Evolutionary conservation across 345 rosid species (phyloP), one percentile per base, ranked within the genome.

Genomic region (Syzygium aqueum): DNA sequence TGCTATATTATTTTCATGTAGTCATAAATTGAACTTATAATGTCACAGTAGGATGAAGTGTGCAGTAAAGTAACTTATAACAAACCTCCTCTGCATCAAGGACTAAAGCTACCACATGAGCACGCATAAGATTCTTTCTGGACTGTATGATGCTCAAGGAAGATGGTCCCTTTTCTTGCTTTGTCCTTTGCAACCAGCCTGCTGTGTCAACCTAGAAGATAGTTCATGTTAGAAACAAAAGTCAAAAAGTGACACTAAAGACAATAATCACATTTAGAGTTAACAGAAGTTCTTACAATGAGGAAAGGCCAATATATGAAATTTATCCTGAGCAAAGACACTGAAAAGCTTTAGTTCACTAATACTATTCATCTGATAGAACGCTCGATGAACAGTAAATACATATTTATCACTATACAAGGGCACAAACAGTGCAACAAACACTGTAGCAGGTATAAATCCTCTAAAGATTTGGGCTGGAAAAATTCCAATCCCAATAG

Each of bases 1-100:
- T 9, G 49, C 19, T 33, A 73, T 33, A 73, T 37, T 73, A 73
- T 73, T 33, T 73, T 40, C 27, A 73, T 1, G 4, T 33, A 17
- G 80, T 73, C 27, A 37, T 73, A 73, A 73, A 33, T 73, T 73
- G 49, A 73, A 19, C 49, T 73, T 37, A 73, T 33, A 37, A 73
- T 33, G 80, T 73, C 80, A 73, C 25, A 37, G 80, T 73, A 19
- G 80, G 80, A 73, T 19, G 80, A 73, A 40, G 30, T 49, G 82
- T 46, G 51, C 33, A 59, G 56, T 84, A 73, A 33, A 73, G 80
- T 33, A 37, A 33, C 11, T 73, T 73, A 73, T 73, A 73, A 88
- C 92, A 88, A 78, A 97, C 98, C 98, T 96, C 99, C 90, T 94
- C 96, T n/a, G 98, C 98, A 92, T 97, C 94, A 23, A 97, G 99